Conservation (phyloP, 2,329 filamentous ascomycete species). For the Bertia moriformis region DNA sequence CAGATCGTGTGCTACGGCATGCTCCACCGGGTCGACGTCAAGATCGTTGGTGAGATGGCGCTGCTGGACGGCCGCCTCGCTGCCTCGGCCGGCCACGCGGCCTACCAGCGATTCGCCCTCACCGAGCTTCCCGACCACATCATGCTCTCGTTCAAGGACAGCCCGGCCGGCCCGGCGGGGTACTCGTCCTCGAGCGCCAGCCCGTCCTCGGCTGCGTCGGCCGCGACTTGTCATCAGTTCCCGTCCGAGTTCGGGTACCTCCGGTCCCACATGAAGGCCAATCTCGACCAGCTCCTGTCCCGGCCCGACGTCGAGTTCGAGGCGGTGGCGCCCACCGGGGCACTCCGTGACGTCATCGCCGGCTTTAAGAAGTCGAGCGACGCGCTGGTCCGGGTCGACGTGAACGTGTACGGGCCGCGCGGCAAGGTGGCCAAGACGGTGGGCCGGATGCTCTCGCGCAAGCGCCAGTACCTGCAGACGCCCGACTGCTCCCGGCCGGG, state of each 20-base stretch:
- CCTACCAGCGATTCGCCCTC: not conserved
- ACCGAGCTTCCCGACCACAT: not conserved
- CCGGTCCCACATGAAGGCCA: not conserved
- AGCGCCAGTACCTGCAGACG: not conserved
- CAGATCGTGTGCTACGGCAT: not conserved
- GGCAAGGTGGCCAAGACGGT: not conserved
- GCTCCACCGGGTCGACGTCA: not conserved
- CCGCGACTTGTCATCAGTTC: too few relatives aligned
- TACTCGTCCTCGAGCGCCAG: too few relatives aligned
- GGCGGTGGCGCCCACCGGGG: not conserved
- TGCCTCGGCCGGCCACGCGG: too few relatives aligned
- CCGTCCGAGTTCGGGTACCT: not conserved
- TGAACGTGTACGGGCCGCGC: not conserved
- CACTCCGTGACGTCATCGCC: not conserved
- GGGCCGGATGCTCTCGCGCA: not conserved
- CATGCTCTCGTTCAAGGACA: not conserved
- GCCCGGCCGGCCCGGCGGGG: too few relatives aligned
- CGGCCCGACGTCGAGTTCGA: not conserved
- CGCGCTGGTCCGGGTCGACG: not conserved
- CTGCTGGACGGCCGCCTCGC: not conserved
- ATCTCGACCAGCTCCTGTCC: not conserved
- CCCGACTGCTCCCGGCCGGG: not conserved
- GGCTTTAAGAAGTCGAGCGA: not conserved
- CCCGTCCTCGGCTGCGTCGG: too few relatives aligned
- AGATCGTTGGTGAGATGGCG: not conserved